Conservation (phyloP, 768 basidiomycete genomes). For the Russula abietina region DNA sequence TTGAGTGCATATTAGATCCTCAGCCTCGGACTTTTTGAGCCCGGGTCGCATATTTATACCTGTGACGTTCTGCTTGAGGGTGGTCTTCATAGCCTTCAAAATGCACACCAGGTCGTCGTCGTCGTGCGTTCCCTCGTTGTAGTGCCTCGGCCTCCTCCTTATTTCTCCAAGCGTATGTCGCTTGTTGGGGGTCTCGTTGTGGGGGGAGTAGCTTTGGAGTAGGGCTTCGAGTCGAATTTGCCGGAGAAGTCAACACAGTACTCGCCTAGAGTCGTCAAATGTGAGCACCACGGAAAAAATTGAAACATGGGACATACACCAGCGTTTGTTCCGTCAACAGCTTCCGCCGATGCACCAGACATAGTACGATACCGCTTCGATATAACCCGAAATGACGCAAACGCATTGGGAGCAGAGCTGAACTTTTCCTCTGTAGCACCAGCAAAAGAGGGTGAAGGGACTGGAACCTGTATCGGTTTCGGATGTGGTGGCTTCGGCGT, state of each 20-base stretch:
- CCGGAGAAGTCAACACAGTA: conserved; percentile 70
- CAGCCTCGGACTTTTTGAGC: conserved; percentile 10
- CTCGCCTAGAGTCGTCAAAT: conserved; percentile 41
- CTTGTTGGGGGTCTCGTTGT: conserved; percentile 54
- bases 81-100: conserved; percentile 32
- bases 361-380: conserved; percentile 58
- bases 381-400: conserved; percentile 60
- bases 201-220: conserved; percentile 53
- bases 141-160: conserved; percentile 48
- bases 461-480: background rate
- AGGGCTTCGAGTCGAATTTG: conserved; percentile 59
- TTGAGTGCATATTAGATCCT: background rate
- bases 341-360: conserved; percentile 71
- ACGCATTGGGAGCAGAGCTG: conserved; percentile 42
- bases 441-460: background rate
- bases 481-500: background rate
- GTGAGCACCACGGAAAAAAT: background rate
- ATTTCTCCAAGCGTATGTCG: conserved; percentile 67
- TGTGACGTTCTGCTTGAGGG: conserved; percentile 23
- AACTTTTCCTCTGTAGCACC: conserved; percentile 25
- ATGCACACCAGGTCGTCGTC: conserved; percentile 33
- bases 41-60: conserved; percentile 17
- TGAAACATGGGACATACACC: conserved; percentile 46
- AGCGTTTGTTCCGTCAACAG: conserved; percentile 57
- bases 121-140: conserved; percentile 32